A percentile compares a stretch with the other conserved stretches of the same genome.
Evolutionary conservation across 73 alveolate genomes (phyloP).

Genomic region (Paramecium primaurelia): DNA sequence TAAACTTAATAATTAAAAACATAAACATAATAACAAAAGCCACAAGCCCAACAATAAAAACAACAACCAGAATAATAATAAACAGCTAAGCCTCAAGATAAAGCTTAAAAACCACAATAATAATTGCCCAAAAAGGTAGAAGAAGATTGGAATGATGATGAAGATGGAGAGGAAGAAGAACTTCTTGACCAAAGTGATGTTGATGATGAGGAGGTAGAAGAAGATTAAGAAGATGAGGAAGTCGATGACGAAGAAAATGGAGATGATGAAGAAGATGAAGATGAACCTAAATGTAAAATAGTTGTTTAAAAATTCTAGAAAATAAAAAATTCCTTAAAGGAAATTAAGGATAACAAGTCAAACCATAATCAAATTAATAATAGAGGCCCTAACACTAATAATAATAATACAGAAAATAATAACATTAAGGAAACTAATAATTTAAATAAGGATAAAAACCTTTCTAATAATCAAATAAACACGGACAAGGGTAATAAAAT

Average conservation of each 20-base stretch:
- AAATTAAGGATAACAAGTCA: not conserved
- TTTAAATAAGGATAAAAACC: conserved; percentile 17
- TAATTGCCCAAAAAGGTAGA: conserved; percentile 60
- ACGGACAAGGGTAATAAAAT: not conserved
- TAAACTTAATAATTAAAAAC: conserved; percentile 29
- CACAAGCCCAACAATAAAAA: conserved; percentile 10
- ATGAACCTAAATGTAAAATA: conserved; percentile 11
- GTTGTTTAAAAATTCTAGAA: not conserved
- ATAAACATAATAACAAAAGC: not conserved
- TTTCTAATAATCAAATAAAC: not conserved
- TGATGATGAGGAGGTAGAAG: conserved; percentile 39
- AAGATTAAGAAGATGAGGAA: not conserved
- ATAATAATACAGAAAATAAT: not conserved
- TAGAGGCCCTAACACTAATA: not conserved
- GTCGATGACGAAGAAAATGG: conserved; percentile 54
- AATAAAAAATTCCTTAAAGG: not conserved
- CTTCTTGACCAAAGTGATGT: conserved; percentile 58
- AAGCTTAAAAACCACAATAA: conserved; percentile 18
- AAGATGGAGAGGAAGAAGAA: conserved; percentile 27
- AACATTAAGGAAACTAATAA: not conserved
- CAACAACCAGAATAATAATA: conserved; percentile 1
- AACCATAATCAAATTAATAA: not conserved
- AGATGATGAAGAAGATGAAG: conserved; percentile 62
- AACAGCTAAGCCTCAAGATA: conserved; percentile 42
- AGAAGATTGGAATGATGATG: conserved; percentile 64